phyloP scores from a whole-genome alignment of 495 filamentous ascomycete genomes.

The Alectoria sarmentosa region DNA sequence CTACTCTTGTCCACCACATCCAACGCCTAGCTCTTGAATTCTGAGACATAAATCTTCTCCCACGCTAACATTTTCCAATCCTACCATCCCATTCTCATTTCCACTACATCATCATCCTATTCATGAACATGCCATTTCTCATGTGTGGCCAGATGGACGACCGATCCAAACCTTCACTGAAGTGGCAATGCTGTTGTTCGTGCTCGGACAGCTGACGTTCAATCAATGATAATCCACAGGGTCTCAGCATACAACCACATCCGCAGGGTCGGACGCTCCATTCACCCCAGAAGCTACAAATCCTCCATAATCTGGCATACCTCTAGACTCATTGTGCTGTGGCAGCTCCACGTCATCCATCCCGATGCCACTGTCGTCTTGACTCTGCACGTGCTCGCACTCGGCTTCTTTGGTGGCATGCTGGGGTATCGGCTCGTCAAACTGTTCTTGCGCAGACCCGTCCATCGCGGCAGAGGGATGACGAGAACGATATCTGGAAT shows the following conservation, averaged over 20 bases:
- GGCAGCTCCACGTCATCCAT: constrained; percentile 34
- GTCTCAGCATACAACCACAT: constrained; percentile 28
- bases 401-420: background rate
- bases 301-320: constrained; percentile 23
- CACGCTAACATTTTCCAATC: background rate
- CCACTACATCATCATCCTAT: constrained; percentile 7
- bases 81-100: background rate
- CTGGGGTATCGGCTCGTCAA: constrained; percentile 3
- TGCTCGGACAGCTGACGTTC: background rate
- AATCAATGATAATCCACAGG: background rate
- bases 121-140: constrained; percentile 12
- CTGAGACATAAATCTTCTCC: background rate
- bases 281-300: constrained; percentile 23
- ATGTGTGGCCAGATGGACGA: constrained; percentile 1
- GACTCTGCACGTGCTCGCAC: constrained; percentile 29
- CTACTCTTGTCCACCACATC: background rate
- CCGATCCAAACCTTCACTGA: background rate
- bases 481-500: constrained; percentile 16
- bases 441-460: constrained; percentile 2
- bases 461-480: constrained; percentile 21
- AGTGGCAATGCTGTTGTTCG: background rate
- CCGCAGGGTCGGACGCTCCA: constrained; percentile 25
- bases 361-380: constrained; percentile 66
- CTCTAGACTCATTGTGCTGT: constrained; percentile 12
- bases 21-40: background rate